Conservation (phyloP, 2,329 filamentous ascomycete genomes). For the Diaporthe eres region DNA sequence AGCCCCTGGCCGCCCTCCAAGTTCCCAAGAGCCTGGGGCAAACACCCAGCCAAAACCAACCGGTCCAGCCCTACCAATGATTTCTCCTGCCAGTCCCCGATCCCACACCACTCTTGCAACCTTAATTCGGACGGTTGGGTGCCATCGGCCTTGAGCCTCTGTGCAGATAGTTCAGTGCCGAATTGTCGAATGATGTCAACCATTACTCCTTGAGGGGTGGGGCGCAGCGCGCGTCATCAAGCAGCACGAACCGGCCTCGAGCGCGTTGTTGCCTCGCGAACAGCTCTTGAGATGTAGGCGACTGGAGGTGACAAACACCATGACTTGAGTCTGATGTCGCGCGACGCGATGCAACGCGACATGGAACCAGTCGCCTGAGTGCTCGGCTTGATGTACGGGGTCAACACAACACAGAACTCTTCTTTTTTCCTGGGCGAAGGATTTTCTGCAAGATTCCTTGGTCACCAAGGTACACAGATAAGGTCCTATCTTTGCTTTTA, state of each 20-base stretch:
- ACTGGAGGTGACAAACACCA: neutral
- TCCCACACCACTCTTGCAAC: constrained; percentile 29
- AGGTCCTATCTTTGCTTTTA: neutral
- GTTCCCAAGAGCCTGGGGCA: constrained; percentile 1
- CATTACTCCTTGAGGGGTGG: neutral
- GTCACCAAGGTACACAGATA: neutral
- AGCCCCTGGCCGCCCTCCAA: neutral
- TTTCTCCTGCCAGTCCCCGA: neutral
- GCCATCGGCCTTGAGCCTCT: constrained; percentile 3
- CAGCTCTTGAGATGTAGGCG: neutral
- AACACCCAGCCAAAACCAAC: neutral
- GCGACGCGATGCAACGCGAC: neutral
- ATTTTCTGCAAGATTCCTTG: neutral
- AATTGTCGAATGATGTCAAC: constrained; percentile 15
- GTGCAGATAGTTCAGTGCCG: constrained; percentile 6
- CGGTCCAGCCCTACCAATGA: constrained; percentile 18
- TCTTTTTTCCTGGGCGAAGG: neutral
- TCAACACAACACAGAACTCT: neutral
- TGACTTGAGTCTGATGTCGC: neutral
- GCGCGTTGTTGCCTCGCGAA: neutral
- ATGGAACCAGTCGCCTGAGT: neutral
- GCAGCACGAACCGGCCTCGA: neutral
- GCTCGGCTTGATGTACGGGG: too few relatives aligned
- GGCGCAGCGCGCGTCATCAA: neutral
- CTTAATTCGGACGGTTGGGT: constrained; percentile 30